Conservation (phyloP, 73 alveolate species). For the Paraurostyla sp. region DNA sequence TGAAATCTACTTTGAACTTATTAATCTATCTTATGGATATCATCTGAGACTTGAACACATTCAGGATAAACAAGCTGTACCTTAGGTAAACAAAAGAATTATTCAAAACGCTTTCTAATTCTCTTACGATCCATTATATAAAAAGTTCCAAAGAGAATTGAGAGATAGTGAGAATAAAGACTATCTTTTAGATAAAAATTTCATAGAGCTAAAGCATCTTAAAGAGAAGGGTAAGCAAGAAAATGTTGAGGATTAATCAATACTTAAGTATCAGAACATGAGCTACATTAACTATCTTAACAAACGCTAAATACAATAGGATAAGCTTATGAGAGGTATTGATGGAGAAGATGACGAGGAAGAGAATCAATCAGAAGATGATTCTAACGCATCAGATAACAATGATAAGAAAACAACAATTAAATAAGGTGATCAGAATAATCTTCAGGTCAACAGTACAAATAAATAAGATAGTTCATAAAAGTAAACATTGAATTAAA, state of each 20-base stretch:
- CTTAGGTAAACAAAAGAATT: conserved; percentile 6
- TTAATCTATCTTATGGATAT: conserved; percentile 29
- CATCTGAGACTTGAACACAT: conserved; percentile 23
- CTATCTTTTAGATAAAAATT: conserved; percentile 31
- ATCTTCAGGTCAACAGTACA: background rate
- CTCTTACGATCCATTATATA: conserved; percentile 48
- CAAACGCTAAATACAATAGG: background rate
- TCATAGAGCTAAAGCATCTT: conserved; percentile 18
- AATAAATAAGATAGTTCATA: background rate
- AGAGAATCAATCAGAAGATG: conserved; percentile 39
- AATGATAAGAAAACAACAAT: background rate
- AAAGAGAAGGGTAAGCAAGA: conserved; percentile 17
- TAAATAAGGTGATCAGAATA: background rate
- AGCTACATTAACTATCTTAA: conserved; percentile 32
- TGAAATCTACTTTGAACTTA: conserved; percentile 51
- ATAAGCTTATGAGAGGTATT: conserved; percentile 7
- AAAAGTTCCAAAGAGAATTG: conserved; percentile 48
- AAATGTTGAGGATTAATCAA: background rate
- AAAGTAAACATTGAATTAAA: too few species aligned
- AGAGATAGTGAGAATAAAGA: conserved; percentile 60
- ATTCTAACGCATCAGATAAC: conserved; percentile 33
- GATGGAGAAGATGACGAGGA: conserved; percentile 54
- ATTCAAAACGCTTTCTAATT: conserved; percentile 50
- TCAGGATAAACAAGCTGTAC: background rate
- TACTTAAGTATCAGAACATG: conserved; percentile 12